Evolutionary conservation across 2,329 filamentous ascomycete species (phyloP).

Genomic region (Paecilomyces sp.): DNA sequence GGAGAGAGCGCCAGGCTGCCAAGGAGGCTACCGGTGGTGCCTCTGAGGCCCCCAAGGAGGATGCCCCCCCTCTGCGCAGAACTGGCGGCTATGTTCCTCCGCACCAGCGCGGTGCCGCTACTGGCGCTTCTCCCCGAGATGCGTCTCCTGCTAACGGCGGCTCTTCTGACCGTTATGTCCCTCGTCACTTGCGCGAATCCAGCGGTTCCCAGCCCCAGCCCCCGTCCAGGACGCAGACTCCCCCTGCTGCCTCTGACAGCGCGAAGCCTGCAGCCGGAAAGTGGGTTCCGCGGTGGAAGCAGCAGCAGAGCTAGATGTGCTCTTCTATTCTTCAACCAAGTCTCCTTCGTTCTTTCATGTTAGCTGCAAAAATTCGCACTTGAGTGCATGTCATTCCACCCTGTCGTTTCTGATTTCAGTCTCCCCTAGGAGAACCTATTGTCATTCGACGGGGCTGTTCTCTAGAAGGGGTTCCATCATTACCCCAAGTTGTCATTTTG

Average conservation of each 20-base stretch:
- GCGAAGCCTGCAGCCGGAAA: slow-evolving; percentile 19
- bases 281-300: slow-evolving; percentile 33
- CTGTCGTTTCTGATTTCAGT: not conserved
- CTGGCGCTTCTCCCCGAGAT: slow-evolving; percentile 19
- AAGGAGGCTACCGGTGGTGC: slow-evolving; percentile 32
- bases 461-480: not conserved
- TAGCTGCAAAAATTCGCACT: not conserved
- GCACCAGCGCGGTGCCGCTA: slow-evolving; percentile 28
- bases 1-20: slow-evolving; percentile 55
- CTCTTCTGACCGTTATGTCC: slow-evolving; percentile 22
- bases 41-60: slow-evolving; percentile 15
- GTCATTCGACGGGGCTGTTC: not conserved
- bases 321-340: not conserved
- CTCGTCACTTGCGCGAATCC: slow-evolving; percentile 24
- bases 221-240: slow-evolving; percentile 13
- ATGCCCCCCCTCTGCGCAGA: slow-evolving; percentile 22
- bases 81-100: slow-evolving; percentile 33
- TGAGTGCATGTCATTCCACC: not conserved
- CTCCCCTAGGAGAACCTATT: not conserved
- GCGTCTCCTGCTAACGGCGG: slow-evolving; percentile 21
- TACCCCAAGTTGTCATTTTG: not conserved
- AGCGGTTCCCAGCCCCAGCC: slow-evolving; percentile 16
- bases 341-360: not conserved
- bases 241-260: slow-evolving; percentile 18
- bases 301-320: slow-evolving; percentile 22